Evolutionary conservation across 1,284 basidiomycete genomes (phyloP).

Genomic region (Butyriboletus appendiculatus): DNA sequence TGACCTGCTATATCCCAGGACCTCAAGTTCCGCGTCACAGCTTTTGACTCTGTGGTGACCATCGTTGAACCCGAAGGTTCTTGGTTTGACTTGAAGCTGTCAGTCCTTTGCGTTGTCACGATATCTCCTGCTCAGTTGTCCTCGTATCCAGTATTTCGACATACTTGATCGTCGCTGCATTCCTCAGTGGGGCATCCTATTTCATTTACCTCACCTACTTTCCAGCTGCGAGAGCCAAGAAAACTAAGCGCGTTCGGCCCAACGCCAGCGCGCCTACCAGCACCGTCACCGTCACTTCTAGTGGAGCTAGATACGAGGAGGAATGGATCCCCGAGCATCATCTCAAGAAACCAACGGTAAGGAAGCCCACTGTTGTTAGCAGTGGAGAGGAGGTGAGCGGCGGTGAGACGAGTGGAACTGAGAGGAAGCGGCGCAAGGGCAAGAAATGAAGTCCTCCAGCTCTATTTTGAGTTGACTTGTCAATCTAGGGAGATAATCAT

Average conservation of each 20-base stretch:
- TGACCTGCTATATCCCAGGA: slow-evolving; percentile 39
- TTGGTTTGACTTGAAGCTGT: slow-evolving; percentile 83
- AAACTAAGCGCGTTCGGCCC: slow-evolving; percentile 35
- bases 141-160: slow-evolving; percentile 63
- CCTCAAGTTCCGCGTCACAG: slow-evolving; percentile 61
- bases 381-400: slow-evolving; percentile 72
- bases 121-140: slow-evolving; percentile 4
- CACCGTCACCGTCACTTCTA: slow-evolving; percentile 65
- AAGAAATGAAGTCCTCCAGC: slow-evolving; percentile 47
- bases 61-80: slow-evolving; percentile 82
- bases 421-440: slow-evolving; percentile 58
- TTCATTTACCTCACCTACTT: slow-evolving; percentile 68
- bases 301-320: slow-evolving; percentile 79
- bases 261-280: slow-evolving; percentile 58
- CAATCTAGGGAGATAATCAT: slow-evolving; percentile 2
- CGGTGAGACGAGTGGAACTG: slow-evolving; percentile 56
- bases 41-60: slow-evolving; percentile 78
- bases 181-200: slow-evolving; percentile 69
- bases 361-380: slow-evolving; percentile 47
- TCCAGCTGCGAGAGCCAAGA: slow-evolving; percentile 50
- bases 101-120: slow-evolving; percentile 29
- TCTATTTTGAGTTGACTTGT: neutral
- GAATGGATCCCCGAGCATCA: slow-evolving; percentile 94
- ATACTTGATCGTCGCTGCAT: slow-evolving; percentile 69
- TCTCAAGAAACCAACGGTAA: slow-evolving; percentile 64